phyloP scores from a whole-genome alignment of 176 grass and related monocot species.

The Carex littledalei region DNA sequence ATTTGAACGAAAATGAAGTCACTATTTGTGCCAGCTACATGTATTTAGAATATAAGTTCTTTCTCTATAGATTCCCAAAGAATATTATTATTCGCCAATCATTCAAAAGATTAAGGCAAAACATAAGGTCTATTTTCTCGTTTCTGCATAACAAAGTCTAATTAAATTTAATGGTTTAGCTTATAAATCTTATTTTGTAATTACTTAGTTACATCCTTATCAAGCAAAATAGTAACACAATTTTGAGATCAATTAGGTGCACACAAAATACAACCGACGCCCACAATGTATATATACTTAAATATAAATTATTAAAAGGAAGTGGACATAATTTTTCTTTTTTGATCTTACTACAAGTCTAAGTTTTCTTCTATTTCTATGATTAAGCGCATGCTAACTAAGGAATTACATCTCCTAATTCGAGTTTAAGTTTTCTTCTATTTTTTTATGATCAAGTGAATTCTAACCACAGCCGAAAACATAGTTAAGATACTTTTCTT shows the following conservation, averaged over 20 bases:
- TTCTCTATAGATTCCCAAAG: conserved; percentile 22
- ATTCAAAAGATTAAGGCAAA: conserved; percentile 30
- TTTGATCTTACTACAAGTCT: not conserved
- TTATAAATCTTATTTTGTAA: conserved; percentile 10
- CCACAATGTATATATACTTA: not conserved
- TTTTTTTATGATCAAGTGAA: not conserved
- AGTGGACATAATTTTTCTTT: not conserved
- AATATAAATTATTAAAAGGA: not conserved
- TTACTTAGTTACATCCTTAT: conserved; percentile 25
- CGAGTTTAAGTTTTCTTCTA: not conserved
- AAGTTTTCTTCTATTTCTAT: conserved; percentile 22
- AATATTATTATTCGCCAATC: conserved; percentile 12
- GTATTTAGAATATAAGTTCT: not conserved
- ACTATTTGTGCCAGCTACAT: no score
- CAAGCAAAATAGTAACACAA: conserved; percentile 7
- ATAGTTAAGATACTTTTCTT: not conserved
- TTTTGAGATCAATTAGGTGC: not conserved
- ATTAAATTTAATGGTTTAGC: conserved; percentile 5
- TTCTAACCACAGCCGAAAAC: not conserved
- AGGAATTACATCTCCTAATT: not conserved
- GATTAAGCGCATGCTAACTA: not conserved
- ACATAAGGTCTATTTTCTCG: conserved; percentile 2
- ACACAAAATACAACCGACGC: not conserved
- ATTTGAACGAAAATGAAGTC: no score
- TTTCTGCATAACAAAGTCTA: not conserved